These are phyloP conservation scores for Parietaria judaica DNA, from an alignment of 306 rosid genomes.

Conservation along the genomic window DNA sequence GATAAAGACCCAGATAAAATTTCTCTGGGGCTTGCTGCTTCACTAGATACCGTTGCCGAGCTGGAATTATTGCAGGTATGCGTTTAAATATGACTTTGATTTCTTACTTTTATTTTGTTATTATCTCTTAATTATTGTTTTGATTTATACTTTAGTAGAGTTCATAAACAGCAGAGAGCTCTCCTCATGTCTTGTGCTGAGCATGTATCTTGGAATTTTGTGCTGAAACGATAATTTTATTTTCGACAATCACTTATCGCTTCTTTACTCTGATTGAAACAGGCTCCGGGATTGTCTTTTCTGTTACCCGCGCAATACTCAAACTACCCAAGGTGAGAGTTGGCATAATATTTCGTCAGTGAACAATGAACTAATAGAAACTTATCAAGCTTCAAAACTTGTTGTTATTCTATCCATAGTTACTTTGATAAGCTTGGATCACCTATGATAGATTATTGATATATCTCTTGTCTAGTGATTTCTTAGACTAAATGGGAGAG, in stretches of 20 bases:
- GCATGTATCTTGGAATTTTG: background rate
- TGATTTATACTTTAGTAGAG: too few relatives aligned
- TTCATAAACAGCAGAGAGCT: background rate
- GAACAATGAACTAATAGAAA: background rate
- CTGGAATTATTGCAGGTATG: conserved; percentile 75
- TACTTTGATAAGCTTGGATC: background rate
- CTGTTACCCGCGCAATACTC: conserved; percentile 62
- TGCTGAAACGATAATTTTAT: background rate
- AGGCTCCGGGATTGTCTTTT: conserved; percentile 96
- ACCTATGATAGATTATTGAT: conserved; percentile 11
- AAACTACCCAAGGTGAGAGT: conserved; percentile 72
- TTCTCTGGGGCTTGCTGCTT: conserved; percentile 61
- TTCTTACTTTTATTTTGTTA: background rate
- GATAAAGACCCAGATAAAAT: conserved; percentile 81
- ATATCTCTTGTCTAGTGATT: conserved; percentile 21
- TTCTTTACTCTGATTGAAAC: conserved; percentile 26
- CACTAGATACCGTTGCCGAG: conserved; percentile 79
- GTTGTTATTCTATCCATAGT: background rate
- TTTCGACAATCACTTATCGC: conserved; percentile 17
- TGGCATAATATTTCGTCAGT: too few relatives aligned
- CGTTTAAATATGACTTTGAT: background rate
- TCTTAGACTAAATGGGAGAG: conserved; percentile 81
- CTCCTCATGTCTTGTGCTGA: background rate
- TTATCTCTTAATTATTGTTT: background rate
- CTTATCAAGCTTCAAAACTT: background rate